Evolutionary conservation across 805 yeast genomes (phyloP).

Genomic region (Kodamaea laetipori): DNA sequence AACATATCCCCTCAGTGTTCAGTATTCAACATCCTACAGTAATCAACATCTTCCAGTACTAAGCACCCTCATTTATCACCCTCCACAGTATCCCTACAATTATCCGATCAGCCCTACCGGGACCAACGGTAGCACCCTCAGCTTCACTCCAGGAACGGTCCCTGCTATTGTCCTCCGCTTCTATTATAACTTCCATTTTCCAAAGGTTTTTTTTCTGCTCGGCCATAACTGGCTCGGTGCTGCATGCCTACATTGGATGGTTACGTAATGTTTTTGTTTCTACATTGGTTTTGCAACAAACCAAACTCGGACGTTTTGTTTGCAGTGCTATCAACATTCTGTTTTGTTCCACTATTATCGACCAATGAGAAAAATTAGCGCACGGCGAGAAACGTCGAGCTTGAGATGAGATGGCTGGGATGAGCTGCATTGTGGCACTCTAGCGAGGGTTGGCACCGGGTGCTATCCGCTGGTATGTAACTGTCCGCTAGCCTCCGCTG

Average conservation of each 20-base stretch:
- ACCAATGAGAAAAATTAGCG: slow-evolving; percentile 17
- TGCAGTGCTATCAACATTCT: not conserved
- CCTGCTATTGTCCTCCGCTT: no score
- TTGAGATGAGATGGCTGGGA: no score
- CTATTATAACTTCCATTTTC: not conserved
- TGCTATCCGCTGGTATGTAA: not conserved
- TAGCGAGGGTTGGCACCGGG: not conserved
- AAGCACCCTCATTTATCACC: no score
- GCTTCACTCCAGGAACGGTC: no score
- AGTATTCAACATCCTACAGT: no score
- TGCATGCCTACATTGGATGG: not conserved
- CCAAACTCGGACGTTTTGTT: slow-evolving; percentile 1
- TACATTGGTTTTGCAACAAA: slow-evolving; percentile 5
- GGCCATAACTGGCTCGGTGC: slow-evolving; percentile 2
- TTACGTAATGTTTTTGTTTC: not conserved
- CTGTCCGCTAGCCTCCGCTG: no score
- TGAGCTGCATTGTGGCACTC: no score
- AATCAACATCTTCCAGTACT: no score
- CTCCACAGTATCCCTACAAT: no score
- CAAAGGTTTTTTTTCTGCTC: slow-evolving; percentile 1
- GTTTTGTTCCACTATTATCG: slow-evolving; percentile 9
- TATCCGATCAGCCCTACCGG: no score
- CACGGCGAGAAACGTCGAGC: slow-evolving; percentile 1
- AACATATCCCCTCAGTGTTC: no score
- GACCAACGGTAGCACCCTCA: no score